Conservation (phyloP, 1,139 yeast species). For the Nakaseomyces delphensis region DNA sequence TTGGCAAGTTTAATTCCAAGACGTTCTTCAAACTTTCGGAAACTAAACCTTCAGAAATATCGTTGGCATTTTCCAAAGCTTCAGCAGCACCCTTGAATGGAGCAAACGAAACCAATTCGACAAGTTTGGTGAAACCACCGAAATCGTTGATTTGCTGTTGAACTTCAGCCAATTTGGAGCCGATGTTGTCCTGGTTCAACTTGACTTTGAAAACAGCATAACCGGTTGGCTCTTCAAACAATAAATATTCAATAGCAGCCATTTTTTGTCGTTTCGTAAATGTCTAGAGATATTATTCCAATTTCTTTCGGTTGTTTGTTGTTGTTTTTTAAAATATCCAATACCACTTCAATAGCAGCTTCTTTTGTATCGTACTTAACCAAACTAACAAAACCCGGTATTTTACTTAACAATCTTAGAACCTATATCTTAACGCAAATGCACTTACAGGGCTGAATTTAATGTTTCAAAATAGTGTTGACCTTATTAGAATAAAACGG, state of each 20-base stretch:
- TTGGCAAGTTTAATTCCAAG: conserved; percentile 85
- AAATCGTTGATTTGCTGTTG: conserved; percentile 87
- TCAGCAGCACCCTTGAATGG: conserved; percentile 99
- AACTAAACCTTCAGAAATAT: conserved; percentile 92
- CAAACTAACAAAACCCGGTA: background rate
- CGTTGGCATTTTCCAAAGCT: conserved; percentile 96
- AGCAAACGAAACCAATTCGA: conserved; percentile 90
- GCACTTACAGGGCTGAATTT: too few relatives aligned
- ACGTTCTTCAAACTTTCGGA: conserved; percentile 86
- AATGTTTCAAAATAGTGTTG: too few relatives aligned
- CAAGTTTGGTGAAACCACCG: conserved; percentile 81
- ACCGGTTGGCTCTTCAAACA: conserved; percentile 98
- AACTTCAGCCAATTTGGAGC: conserved; percentile 86
- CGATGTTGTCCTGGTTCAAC: conserved; percentile 89
- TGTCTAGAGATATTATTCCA: background rate
- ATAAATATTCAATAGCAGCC: conserved; percentile 79
- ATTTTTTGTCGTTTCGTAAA: conserved; percentile 11
- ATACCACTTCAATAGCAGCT: background rate
- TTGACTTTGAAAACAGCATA: conserved; percentile 93
- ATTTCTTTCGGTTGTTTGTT: background rate
- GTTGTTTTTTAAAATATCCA: background rate
- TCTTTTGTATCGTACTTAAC: background rate
- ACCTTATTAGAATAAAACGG: too few relatives aligned
- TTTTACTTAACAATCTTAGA: background rate
- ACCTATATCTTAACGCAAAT: background rate